phyloP scores from a whole-genome alignment of 768 basidiomycete species.

The Phanerochaete sordida region DNA sequence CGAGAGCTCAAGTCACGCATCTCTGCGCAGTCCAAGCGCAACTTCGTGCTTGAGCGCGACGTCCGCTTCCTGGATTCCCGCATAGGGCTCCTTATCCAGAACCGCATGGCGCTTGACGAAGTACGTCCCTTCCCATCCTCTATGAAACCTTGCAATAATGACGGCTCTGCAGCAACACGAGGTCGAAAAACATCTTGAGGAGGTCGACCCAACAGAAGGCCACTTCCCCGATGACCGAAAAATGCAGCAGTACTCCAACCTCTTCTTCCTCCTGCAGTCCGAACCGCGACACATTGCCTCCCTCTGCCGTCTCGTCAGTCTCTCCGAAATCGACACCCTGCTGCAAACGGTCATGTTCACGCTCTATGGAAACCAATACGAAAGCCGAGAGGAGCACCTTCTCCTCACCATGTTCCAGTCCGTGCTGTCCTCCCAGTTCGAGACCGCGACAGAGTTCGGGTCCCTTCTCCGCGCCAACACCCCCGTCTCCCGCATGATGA shows the following conservation, averaged over 20 bases:
- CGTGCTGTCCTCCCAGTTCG: constrained; percentile 97
- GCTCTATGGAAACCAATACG: constrained; percentile 85
- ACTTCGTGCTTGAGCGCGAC: constrained; percentile 98
- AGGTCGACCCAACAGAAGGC: constrained; percentile 89
- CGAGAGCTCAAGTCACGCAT: constrained; percentile 96
- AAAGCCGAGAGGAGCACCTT: constrained; percentile 96
- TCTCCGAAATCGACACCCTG: constrained; percentile 97
- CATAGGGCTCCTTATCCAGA: constrained; percentile 96
- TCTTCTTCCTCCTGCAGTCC: constrained; percentile 97
- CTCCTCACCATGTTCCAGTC: constrained; percentile 99
- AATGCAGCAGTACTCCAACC: constrained; percentile 93
- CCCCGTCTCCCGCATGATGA: constrained; percentile 99
- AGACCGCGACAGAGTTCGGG: constrained; percentile 98
- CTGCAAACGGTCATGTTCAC: constrained; percentile 99
- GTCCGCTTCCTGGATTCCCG: constrained; percentile 97
- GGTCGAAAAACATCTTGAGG: constrained; percentile 93
- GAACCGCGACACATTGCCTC: constrained; percentile 97
- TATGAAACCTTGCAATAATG: not conserved
- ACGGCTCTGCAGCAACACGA: constrained; percentile 73
- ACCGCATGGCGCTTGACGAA: constrained; percentile 96
- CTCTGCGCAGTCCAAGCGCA: constrained; percentile 98
- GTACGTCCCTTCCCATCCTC: constrained; percentile 39
- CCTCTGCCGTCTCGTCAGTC: constrained; percentile 91
- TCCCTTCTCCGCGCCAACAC: constrained; percentile 97
- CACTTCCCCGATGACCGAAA: constrained; percentile 93